Evolutionary conservation across 2,329 filamentous ascomycete species (phyloP).

Genomic region (Aspergillus pseudoviridinutans): DNA sequence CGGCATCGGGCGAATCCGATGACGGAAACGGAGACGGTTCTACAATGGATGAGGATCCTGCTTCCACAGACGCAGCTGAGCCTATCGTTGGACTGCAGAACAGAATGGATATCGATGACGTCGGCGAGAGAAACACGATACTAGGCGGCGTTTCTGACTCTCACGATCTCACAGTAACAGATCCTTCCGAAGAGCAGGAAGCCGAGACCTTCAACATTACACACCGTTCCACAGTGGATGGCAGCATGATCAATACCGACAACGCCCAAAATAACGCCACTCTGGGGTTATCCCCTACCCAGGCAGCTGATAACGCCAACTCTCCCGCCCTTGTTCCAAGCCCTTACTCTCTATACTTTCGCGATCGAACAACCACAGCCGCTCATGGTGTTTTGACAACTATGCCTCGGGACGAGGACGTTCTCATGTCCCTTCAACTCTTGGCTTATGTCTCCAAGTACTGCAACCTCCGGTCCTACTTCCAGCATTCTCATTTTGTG

Average conservation of each 20-base stretch:
- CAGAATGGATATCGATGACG: slow-evolving; percentile 80
- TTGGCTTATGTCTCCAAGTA: slow-evolving; percentile 98
- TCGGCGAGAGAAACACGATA: slow-evolving; percentile 77
- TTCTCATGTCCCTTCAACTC: slow-evolving; percentile 94
- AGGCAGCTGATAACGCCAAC: slow-evolving; percentile 57
- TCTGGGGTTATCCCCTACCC: slow-evolving; percentile 70
- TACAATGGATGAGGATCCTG: slow-evolving; percentile 64
- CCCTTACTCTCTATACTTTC: slow-evolving; percentile 72
- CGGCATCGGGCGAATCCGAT: slow-evolving; percentile 79
- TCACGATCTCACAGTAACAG: slow-evolving; percentile 71
- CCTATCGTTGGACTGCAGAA: slow-evolving; percentile 76
- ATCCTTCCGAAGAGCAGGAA: slow-evolving; percentile 79
- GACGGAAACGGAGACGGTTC: slow-evolving; percentile 82
- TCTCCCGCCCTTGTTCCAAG: slow-evolving; percentile 69
- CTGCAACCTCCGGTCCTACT: slow-evolving; percentile 91
- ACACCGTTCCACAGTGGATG: slow-evolving; percentile 77
- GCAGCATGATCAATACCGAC: slow-evolving; percentile 72
- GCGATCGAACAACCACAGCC: slow-evolving; percentile 66
- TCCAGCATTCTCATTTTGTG: slow-evolving; percentile 90
- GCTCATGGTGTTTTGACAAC: slow-evolving; percentile 74
- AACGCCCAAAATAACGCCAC: slow-evolving; percentile 63
- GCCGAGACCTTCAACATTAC: slow-evolving; percentile 91
- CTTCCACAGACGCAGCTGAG: slow-evolving; percentile 50
- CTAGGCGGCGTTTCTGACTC: slow-evolving; percentile 66
- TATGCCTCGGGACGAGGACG: slow-evolving; percentile 95